Percentiles rank a stretch among this genome's conserved stretches.
Conservation (phyloP, 176 grass and related monocot species). For the Oryza coarctata region DNA sequence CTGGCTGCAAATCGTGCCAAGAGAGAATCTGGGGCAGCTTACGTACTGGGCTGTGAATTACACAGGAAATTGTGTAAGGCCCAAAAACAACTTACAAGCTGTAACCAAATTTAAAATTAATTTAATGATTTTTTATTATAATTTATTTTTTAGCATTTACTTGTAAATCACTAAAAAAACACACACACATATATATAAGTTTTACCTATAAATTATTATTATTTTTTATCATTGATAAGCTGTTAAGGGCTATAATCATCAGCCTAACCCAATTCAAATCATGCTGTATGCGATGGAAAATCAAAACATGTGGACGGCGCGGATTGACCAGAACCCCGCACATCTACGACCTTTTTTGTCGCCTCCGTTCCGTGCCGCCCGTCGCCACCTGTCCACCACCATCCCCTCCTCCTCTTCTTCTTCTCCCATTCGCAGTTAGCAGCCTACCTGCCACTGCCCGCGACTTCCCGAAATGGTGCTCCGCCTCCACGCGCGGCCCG, state of each 20-base stretch:
- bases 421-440: too few species aligned
- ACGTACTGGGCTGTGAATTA: neutral
- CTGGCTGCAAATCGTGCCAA: neutral
- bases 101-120: too few species aligned
- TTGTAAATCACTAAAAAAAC: too few species aligned
- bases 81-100: too few species aligned
- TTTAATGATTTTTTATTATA: too few species aligned
- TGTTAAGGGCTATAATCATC: too few species aligned
- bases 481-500: conserved; percentile 25
- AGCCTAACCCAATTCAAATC: neutral
- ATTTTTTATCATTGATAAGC: too few species aligned
- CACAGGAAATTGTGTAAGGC: neutral
- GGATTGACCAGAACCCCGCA: conserved; percentile 21
- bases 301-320: conserved; percentile 28
- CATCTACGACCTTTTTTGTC: conserved; percentile 3
- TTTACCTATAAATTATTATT: too few species aligned
- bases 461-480: too few species aligned
- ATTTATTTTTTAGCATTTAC: too few species aligned
- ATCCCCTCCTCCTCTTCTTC: neutral
- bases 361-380: neutral
- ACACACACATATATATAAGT: too few species aligned
- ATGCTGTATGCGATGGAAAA: conserved; percentile 15
- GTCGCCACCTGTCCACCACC: neutral
- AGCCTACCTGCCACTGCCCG: too few species aligned
- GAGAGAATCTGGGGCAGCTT: neutral